Evolutionary conservation across 2,329 filamentous ascomycete species (phyloP).

Genomic region (Fusarium camptoceras): DNA sequence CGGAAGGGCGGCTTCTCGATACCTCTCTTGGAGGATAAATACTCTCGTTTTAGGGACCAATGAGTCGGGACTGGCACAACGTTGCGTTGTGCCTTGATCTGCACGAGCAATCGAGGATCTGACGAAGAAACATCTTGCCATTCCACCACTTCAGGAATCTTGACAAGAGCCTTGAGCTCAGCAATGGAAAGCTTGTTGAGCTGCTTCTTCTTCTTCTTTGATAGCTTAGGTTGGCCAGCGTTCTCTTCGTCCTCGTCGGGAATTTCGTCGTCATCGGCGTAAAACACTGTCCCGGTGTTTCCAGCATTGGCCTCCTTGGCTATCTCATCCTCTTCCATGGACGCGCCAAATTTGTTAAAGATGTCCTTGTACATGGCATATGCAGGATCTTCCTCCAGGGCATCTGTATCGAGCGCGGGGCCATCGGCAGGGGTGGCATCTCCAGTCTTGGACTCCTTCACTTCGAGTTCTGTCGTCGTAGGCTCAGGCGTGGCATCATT

Average conservation of each 20-base stretch:
- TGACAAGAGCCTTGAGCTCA: slow-evolving; percentile 91
- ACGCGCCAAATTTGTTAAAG: slow-evolving; percentile 80
- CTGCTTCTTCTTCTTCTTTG: slow-evolving; percentile 94
- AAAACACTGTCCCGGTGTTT: slow-evolving; percentile 88
- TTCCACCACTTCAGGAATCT: slow-evolving; percentile 93
- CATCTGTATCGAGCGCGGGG: slow-evolving; percentile 69
- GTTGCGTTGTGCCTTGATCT: slow-evolving; percentile 95
- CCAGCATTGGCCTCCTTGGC: slow-evolving; percentile 73
- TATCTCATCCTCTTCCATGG: slow-evolving; percentile 70
- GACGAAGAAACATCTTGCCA: slow-evolving; percentile 96
- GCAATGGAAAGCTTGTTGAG: slow-evolving; percentile 93
- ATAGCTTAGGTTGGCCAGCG: slow-evolving; percentile 74
- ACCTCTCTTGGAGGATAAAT: slow-evolving; percentile 94
- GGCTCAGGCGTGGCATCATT: slow-evolving; percentile 51
- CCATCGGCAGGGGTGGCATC: slow-evolving; percentile 58
- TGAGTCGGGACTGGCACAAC: slow-evolving; percentile 94
- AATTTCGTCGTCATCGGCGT: slow-evolving; percentile 85
- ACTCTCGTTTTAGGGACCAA: slow-evolving; percentile 97
- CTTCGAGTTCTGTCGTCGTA: slow-evolving; percentile 55
- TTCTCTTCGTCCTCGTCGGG: slow-evolving; percentile 84
- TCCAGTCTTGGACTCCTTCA: slow-evolving; percentile 50
- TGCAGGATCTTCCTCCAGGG: slow-evolving; percentile 74
- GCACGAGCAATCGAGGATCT: slow-evolving; percentile 88
- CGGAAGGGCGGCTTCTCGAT: slow-evolving; percentile 95
- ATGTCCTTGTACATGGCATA: slow-evolving; percentile 87